phyloP scores from a whole-genome alignment of 2,329 filamentous ascomycete species.

The Colletotrichum truncatum region DNA sequence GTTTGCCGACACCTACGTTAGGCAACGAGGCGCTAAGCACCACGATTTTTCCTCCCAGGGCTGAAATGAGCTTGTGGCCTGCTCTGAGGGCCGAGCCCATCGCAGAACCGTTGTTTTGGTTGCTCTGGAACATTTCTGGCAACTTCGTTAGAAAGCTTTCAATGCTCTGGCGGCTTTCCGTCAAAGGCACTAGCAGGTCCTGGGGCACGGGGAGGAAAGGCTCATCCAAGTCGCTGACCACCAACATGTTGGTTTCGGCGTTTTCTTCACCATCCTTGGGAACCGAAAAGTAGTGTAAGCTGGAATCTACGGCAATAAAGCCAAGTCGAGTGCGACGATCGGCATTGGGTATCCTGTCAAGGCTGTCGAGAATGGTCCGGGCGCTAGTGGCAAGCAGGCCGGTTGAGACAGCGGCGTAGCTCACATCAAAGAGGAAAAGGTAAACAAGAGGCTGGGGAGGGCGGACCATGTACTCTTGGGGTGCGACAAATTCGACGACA shows the following conservation, averaged over 20 bases:
- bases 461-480: conserved; percentile 99
- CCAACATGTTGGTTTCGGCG: conserved; percentile 88
- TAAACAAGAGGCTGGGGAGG: conserved; percentile 96
- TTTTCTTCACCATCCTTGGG: conserved; percentile 88
- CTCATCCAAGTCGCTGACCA: conserved; percentile 94
- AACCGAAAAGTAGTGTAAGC: conserved; percentile 95
- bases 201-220: conserved; percentile 95
- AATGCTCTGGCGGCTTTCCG: conserved; percentile 89
- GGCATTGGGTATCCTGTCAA: conserved; percentile 98
- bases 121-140: conserved; percentile 96
- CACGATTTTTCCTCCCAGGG: conserved; percentile 93
- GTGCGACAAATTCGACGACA: conserved; percentile 97
- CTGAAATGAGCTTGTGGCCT: conserved; percentile 94
- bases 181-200: conserved; percentile 88
- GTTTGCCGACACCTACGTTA: conserved; percentile 87
- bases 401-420: conserved; percentile 87
- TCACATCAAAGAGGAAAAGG: conserved; percentile 94
- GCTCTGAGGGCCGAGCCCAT: conserved; percentile 94
- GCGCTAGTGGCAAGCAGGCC: conserved; percentile 92
- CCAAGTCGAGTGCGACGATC: conserved; percentile 91
- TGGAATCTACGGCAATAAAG: conserved; percentile 95
- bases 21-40: conserved; percentile 91
- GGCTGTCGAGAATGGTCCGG: conserved; percentile 91
- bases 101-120: conserved; percentile 87
- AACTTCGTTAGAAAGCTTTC: conserved; percentile 91